Evolutionary conservation across 2,329 filamentous ascomycete genomes (phyloP).

Genomic region (Geosmithia putterillii): DNA sequence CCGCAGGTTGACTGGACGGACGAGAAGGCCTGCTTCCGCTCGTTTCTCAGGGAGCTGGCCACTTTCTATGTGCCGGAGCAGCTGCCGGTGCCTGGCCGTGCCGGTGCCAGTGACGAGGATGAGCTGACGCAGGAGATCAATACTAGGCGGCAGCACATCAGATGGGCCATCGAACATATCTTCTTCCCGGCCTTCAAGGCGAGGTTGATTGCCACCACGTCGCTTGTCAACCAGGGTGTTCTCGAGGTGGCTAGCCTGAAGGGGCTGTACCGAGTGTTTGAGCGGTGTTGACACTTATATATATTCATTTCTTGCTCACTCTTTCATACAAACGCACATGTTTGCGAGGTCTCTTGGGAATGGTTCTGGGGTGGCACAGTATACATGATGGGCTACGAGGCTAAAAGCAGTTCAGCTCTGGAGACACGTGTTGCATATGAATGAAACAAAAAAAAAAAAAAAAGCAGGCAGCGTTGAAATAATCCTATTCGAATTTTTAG

Average conservation of each 20-base stretch:
- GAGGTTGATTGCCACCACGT: slow-evolving; percentile 69
- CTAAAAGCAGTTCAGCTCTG: too few relatives aligned
- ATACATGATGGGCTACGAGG: too few relatives aligned
- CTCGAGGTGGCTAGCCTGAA: slow-evolving; percentile 87
- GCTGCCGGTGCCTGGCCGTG: slow-evolving; percentile 40
- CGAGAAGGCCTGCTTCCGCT: slow-evolving; percentile 76
- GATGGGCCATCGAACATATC: slow-evolving; percentile 66
- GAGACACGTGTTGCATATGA: too few relatives aligned
- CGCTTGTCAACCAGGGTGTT: slow-evolving; percentile 60
- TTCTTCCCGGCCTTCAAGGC: slow-evolving; percentile 84
- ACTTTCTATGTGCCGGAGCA: slow-evolving; percentile 84
- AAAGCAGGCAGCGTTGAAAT: too few relatives aligned
- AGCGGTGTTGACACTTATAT: slow-evolving; percentile 55
- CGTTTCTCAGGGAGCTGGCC: slow-evolving; percentile 76
- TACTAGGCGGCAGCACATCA: slow-evolving; percentile 55
- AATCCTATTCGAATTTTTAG: slow-evolving; percentile 1
- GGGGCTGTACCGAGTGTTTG: slow-evolving; percentile 87
- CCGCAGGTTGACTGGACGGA: slow-evolving; percentile 79
- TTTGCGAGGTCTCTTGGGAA: too few relatives aligned
- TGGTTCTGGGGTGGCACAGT: too few relatives aligned
- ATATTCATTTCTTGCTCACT: not conserved
- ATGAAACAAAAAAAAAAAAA: too few relatives aligned
- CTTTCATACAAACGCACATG: too few relatives aligned
- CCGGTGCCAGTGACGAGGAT: slow-evolving; percentile 17
- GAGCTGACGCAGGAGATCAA: slow-evolving; percentile 36